Evolutionary conservation across 2,329 filamentous ascomycete species (phyloP).

Genomic region (Colletotrichum tofieldiae): DNA sequence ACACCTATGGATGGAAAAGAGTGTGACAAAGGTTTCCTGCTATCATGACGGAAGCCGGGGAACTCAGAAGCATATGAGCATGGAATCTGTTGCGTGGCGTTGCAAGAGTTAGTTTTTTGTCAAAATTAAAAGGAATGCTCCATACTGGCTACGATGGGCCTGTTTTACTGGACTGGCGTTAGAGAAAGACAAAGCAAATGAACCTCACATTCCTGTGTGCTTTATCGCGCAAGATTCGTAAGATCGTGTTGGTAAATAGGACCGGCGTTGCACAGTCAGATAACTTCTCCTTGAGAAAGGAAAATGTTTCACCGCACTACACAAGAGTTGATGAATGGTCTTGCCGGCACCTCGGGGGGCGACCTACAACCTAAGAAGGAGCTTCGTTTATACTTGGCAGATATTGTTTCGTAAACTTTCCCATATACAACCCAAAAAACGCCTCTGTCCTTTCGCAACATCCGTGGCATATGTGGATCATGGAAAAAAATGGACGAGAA

Average conservation of each 20-base stretch:
- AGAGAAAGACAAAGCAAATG: not conserved
- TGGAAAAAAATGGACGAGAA: not conserved
- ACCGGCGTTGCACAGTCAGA: not conserved
- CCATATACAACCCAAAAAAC: too few species aligned
- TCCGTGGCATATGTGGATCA: not conserved
- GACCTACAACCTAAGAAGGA: not conserved
- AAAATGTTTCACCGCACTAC: too few species aligned
- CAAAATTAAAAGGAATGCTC: not conserved
- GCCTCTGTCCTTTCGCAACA: not conserved
- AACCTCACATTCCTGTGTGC: not conserved
- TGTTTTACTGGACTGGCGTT: not conserved
- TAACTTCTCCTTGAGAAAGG: not conserved
- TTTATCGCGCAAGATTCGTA: accelerated
- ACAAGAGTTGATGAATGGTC: not conserved
- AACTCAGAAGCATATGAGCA: not conserved
- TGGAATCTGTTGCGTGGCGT: not conserved
- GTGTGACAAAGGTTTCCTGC: not conserved
- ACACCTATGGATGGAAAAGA: not conserved
- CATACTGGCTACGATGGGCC: not conserved
- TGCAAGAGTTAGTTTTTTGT: not conserved
- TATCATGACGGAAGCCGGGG: not conserved
- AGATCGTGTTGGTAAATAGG: not conserved
- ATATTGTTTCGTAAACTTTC: not conserved
- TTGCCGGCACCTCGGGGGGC: not conserved
- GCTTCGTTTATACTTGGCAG: not conserved